Evolutionary conservation across 2,329 filamentous ascomycete species (phyloP).

Genomic region (Fusarium xyrophilum): DNA sequence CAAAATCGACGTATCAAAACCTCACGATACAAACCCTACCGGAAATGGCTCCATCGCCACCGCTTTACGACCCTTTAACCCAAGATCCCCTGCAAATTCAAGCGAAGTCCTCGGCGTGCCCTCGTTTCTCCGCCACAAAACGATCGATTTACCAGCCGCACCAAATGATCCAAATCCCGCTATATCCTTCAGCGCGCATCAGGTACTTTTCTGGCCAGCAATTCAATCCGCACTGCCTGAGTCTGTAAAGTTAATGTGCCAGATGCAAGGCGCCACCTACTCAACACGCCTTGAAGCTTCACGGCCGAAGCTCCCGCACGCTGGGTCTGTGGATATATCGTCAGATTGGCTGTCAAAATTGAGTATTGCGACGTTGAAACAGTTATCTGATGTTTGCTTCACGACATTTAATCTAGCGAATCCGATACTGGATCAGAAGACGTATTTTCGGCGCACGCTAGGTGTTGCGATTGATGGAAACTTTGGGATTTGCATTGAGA

Average conservation of each 20-base stretch:
- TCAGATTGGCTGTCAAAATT: constrained; percentile 4
- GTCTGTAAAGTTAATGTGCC: constrained; percentile 20
- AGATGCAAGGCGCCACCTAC: constrained; percentile 19
- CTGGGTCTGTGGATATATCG: background rate
- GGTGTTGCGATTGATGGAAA: constrained; percentile 24
- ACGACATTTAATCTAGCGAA: constrained; percentile 17
- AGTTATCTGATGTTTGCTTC: constrained; percentile 29
- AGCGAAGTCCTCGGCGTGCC: constrained; percentile 26
- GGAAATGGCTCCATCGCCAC: background rate
- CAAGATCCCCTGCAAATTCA: constrained; percentile 22
- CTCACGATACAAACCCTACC: background rate
- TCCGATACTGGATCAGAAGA: constrained; percentile 28
- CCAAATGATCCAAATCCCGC: constrained; percentile 4
- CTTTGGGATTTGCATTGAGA: constrained; percentile 24
- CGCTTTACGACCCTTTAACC: constrained; percentile 1
- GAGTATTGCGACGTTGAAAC: constrained; percentile 17
- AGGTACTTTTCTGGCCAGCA: constrained; percentile 21
- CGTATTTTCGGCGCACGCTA: constrained; percentile 24
- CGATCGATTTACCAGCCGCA: constrained; percentile 7
- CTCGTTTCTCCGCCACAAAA: constrained; percentile 3
- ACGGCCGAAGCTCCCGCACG: constrained; percentile 3
- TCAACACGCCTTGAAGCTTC: constrained; percentile 14
- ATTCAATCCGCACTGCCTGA: constrained; percentile 8
- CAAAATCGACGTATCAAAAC: constrained; percentile 23
- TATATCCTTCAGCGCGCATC: constrained; percentile 21